Base-by-base conservation (phyloP, 345 rosid species). In the Iberis pinnata region DNA sequence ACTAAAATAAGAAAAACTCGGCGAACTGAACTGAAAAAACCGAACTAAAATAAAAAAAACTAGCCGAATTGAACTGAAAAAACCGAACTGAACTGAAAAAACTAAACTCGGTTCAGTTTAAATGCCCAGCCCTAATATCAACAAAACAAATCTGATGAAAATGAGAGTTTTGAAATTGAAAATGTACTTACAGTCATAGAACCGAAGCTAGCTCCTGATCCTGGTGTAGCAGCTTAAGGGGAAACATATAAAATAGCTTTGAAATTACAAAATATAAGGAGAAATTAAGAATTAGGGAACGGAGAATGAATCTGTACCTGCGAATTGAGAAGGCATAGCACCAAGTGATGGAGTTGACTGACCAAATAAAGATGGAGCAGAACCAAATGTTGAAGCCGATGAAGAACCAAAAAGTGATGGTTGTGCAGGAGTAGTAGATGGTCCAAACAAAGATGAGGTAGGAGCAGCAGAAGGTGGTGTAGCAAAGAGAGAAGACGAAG, bases 181-280 rank as follows among this genome's bases (percentile, higher is more conserved):
- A 37, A 27, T 47, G 53, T 64, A 77, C 98, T 83, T 70, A 92
- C 98, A 8, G 83, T 65, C 57, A 72, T 39, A 58, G 82, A 59
- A 56, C 94, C 89, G 29, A 92, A 85, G 82, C 95, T 92, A 68
- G 97, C 75, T 22, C 93, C 95, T 24, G 90, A 83, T 17, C 76
- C 82, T 2, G 78, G 70, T 63, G 82, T 74, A 63, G 73, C 46
- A 60, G 85, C 97, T 88, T 74, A 18, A 33, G 42, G 57, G 20
- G 8, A 27, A 45, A 51, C 69, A 50, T 26, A 49, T 11, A 38
- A 42, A 4, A 47, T 14, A 54, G 38, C 20, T 18, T n/a, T 36
- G 9, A 60, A 49, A 51, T 16, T 54, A 42, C 12, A 5, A 45
- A 24, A 14, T n/a, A n/a, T n/a, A n/a, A n/a, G n/a, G n/a, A n/a